Evolutionary conservation across 2,329 filamentous ascomycete species (phyloP).

Genomic region (Neurospora crassa): DNA sequence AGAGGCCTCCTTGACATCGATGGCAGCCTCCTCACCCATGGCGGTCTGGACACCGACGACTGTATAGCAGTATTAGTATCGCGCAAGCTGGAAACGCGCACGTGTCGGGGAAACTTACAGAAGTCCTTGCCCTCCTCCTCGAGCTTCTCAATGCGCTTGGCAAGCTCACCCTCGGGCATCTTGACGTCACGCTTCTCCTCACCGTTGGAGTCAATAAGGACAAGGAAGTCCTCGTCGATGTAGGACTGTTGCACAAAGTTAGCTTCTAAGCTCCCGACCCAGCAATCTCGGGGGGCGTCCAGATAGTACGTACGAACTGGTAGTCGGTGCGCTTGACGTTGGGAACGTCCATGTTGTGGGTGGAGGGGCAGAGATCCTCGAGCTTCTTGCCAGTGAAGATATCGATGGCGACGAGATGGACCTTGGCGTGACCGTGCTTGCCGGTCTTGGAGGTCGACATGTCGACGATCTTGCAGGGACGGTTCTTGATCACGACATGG

Average conservation of each 20-base stretch:
- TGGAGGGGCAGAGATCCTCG: conserved; percentile 97
- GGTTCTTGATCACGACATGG: conserved; percentile 95
- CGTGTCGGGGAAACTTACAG: conserved; percentile 54
- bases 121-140: conserved; percentile 78
- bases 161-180: conserved; percentile 80
- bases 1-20: conserved; percentile 92
- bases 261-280: conserved; percentile 6
- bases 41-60: conserved; percentile 87
- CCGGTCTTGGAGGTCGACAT: conserved; percentile 99
- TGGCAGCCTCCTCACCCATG: conserved; percentile 89
- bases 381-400: conserved; percentile 99
- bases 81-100: neutral
- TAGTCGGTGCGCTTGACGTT: conserved; percentile 85
- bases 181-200: conserved; percentile 91
- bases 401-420: conserved; percentile 94
- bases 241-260: conserved; percentile 55
- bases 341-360: conserved; percentile 96
- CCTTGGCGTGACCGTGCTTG: conserved; percentile 99
- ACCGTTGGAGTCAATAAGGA: conserved; percentile 82
- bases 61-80: conserved; percentile 28
- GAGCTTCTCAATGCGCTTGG: conserved; percentile 78
- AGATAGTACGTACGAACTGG: conserved; percentile 67
- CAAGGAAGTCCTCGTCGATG: conserved; percentile 91
- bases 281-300: conserved; percentile 2
- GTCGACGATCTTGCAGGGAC: conserved; percentile 99